Evolutionary conservation across 2,329 filamentous ascomycete species (phyloP).

Genomic region (Penicillium sp.): DNA sequence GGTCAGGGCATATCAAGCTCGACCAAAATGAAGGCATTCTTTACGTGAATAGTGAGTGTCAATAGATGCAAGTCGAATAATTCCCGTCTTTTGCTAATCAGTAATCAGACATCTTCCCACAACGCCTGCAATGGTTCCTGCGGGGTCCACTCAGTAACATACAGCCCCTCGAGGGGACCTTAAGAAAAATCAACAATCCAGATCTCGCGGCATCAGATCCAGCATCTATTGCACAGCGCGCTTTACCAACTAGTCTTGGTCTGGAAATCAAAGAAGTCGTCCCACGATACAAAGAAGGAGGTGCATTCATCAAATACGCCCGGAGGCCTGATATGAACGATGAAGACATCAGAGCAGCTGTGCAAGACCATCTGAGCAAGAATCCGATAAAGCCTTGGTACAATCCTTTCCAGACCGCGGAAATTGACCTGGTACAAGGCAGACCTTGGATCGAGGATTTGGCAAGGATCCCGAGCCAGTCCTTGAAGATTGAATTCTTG

Average conservation of each 20-base stretch:
- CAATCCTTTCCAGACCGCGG: constrained; percentile 76
- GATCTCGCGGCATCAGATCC: constrained; percentile 63
- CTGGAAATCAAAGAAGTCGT: constrained; percentile 81
- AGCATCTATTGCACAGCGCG: constrained; percentile 61
- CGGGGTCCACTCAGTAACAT: constrained; percentile 57
- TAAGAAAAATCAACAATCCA: constrained; percentile 60
- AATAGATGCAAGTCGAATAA: background rate
- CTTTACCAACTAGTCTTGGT: constrained; percentile 66
- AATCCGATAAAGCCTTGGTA: constrained; percentile 86
- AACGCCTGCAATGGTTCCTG: constrained; percentile 71
- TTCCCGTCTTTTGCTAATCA: background rate
- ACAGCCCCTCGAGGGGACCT: constrained; percentile 54
- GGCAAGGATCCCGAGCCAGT: constrained; percentile 76
- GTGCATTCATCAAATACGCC: constrained; percentile 87
- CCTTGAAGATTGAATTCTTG: constrained; percentile 84
- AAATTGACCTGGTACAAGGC: constrained; percentile 76
- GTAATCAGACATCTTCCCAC: constrained; percentile 76
- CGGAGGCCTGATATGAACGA: constrained; percentile 56
- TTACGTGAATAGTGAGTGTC: constrained; percentile 80
- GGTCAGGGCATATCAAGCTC: constrained; percentile 81
- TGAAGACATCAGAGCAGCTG: constrained; percentile 64
- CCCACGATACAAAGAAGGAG: constrained; percentile 86
- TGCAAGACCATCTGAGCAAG: constrained; percentile 69
- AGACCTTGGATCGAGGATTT: constrained; percentile 95
- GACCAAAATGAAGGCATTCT: constrained; percentile 79